Conservation (phyloP, 1,284 basidiomycete genomes). For the Volvariella volvacea region DNA sequence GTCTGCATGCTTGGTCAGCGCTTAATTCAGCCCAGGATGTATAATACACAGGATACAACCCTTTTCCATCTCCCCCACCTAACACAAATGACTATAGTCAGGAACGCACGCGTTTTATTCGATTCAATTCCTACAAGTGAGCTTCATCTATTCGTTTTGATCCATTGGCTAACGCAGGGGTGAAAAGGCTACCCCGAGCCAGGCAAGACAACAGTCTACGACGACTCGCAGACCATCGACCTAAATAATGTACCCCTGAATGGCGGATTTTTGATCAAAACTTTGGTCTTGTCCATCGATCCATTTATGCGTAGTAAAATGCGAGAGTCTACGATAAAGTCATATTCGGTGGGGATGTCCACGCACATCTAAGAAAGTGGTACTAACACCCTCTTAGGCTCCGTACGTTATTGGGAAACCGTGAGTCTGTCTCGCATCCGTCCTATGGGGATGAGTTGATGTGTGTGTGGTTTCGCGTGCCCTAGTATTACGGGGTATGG, state of each 20-base stretch:
- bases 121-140: conserved; percentile 25
- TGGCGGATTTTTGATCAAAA: conserved; percentile 47
- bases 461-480: too few species aligned
- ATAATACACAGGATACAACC: too few species aligned
- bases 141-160: too few species aligned
- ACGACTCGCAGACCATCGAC: conserved; percentile 41
- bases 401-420: conserved; percentile 26
- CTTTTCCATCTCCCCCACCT: neutral
- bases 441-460: too few species aligned
- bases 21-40: too few species aligned
- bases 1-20: too few species aligned
- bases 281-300: conserved; percentile 39
- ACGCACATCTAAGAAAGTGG: conserved; percentile 6
- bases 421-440: conserved; percentile 21
- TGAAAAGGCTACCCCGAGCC: conserved; percentile 37
- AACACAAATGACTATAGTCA: conserved; percentile 23
- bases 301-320: conserved; percentile 41
- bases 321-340: conserved; percentile 19
- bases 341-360: conserved; percentile 18
- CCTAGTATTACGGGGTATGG: conserved; percentile 28
- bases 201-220: conserved; percentile 40
- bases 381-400: conserved; percentile 20
- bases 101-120: conserved; percentile 30
- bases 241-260: conserved; percentile 40
- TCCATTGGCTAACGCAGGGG: neutral